Percentiles rank a stretch among this genome's conserved stretches.
phyloP scores from a whole-genome alignment of 75 land plant genomes.

The Cunninghamia lanceolata region DNA sequence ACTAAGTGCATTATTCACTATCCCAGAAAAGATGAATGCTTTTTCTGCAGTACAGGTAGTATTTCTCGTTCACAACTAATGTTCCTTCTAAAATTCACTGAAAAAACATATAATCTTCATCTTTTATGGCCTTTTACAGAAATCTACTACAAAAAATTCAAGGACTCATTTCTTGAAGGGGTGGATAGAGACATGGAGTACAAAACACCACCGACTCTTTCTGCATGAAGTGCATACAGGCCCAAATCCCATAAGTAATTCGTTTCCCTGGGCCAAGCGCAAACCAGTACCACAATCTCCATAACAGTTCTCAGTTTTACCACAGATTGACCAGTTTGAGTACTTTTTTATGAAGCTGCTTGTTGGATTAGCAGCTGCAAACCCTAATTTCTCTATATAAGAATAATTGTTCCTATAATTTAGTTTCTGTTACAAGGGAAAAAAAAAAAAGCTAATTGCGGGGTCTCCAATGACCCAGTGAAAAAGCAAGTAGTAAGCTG shows the following conservation, averaged over 20 bases:
- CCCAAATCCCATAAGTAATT: neutral
- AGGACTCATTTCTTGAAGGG: too few relatives aligned
- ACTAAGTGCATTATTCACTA: neutral
- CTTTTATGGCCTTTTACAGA: neutral
- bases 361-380: too few relatives aligned
- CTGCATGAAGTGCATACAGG: neutral
- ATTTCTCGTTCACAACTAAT: neutral
- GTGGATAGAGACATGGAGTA: neutral
- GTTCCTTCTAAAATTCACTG: too few relatives aligned
- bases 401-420: too few relatives aligned
- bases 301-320: neutral
- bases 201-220: neutral
- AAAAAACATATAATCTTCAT: too few relatives aligned
- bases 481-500: too few relatives aligned
- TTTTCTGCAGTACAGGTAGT: neutral
- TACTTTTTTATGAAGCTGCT: too few relatives aligned
- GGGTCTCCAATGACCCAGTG: too few relatives aligned
- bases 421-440: too few relatives aligned
- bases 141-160: neutral
- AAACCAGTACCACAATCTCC: neutral
- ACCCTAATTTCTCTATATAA: too few relatives aligned
- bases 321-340: neutral
- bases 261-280: neutral
- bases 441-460: too few relatives aligned
- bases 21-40: neutral